These are phyloP conservation scores for Jaapia argillacea DNA, from an alignment of 768 basidiomycete genomes.

Conservation along the genomic window DNA sequence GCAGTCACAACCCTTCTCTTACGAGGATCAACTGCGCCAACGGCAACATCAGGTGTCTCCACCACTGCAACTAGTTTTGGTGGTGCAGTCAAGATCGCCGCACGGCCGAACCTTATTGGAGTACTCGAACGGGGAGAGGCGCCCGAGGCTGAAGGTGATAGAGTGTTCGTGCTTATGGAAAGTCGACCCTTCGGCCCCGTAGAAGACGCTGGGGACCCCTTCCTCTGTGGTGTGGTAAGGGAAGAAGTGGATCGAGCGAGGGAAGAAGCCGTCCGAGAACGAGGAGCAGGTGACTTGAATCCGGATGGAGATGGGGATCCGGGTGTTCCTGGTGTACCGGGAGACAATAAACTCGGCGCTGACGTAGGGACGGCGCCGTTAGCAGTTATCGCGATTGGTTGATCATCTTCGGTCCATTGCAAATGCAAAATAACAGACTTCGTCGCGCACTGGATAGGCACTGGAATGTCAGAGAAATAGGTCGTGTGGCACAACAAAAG, in stretches of 20 bases:
- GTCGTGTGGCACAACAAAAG: conserved; percentile 3
- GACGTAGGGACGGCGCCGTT: conserved; percentile 10
- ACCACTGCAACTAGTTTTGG: conserved; percentile 76
- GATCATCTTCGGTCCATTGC: conserved; percentile 74
- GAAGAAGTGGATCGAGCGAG: conserved; percentile 48
- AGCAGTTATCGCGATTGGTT: conserved; percentile 5
- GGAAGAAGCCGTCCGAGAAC: conserved; percentile 34
- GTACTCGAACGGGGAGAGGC: conserved; percentile 24
- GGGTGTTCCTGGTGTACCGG: conserved; percentile 9
- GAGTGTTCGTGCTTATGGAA: conserved; percentile 30
- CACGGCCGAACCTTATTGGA: conserved; percentile 49
- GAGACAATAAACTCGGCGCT: conserved; percentile 1
- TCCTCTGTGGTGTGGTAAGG: conserved; percentile 31
- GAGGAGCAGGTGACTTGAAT: conserved; percentile 16
- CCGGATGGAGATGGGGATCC: conserved; percentile 12
- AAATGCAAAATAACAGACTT: conserved; percentile 80
- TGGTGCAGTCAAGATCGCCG: conserved; percentile 73
- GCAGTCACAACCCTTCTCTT: conserved; percentile 82
- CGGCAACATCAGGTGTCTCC: conserved; percentile 82
- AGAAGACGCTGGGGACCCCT: conserved; percentile 21
- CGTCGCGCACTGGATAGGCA: conserved; percentile 59
- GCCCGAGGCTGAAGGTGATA: conserved; percentile 38
- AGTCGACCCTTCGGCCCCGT: conserved; percentile 24
- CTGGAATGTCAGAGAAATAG: no score
- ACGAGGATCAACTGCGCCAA: conserved; percentile 78